These are phyloP conservation scores for Eucalyptus grandis DNA, from an alignment of 345 rosid species.

Conservation along the genomic window DNA sequence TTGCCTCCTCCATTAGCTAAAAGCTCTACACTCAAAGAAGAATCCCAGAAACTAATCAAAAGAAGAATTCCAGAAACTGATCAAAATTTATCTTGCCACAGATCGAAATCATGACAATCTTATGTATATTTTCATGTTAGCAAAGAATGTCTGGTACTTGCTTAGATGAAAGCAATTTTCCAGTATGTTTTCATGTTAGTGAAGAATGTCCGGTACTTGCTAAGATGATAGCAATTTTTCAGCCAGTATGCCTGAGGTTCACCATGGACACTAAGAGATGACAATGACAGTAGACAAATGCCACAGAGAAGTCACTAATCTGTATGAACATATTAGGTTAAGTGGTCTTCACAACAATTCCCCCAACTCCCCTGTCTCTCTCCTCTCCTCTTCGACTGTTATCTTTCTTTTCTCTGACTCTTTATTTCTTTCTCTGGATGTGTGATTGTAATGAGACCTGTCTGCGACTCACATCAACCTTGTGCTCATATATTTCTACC, in stretches of 20 bases:
- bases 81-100: background rate
- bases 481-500: background rate
- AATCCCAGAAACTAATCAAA: background rate
- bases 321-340: background rate
- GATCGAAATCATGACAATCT: background rate
- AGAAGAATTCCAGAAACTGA: background rate
- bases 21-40: constrained; percentile 13
- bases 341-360: background rate
- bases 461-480: background rate
- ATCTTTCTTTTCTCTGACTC: background rate
- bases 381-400: background rate
- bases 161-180: background rate
- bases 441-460: background rate
- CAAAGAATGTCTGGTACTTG: background rate
- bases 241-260: background rate
- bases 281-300: background rate
- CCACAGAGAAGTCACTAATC: background rate
- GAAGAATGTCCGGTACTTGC: background rate
- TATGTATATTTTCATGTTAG: background rate
- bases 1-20: constrained; percentile 20
- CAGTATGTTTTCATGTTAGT: background rate
- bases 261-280: background rate
- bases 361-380: background rate
- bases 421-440: background rate
- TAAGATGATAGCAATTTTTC: background rate